Conservation (phyloP, 371 early-diverging fungal species). For the Nosema muscidifuracis region DNA sequence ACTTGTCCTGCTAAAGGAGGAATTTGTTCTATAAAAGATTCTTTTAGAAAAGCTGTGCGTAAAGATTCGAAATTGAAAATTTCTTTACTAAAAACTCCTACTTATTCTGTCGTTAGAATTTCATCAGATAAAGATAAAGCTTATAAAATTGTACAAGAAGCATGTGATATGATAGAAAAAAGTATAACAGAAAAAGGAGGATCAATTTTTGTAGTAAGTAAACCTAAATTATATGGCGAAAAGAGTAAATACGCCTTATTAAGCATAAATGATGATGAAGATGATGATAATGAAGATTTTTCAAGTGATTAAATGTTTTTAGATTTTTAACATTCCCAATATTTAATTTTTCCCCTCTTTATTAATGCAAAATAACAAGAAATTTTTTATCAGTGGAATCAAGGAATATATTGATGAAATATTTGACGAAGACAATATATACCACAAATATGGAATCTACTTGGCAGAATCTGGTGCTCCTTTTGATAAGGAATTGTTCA, state of each 20-base stretch:
- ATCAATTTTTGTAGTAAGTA: conserved; percentile 15
- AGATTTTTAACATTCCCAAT: neutral
- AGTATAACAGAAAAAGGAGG: conserved; percentile 39
- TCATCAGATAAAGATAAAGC: conserved; percentile 53
- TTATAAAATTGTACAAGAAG: conserved; percentile 33
- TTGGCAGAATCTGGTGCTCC: neutral
- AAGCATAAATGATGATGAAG: conserved; percentile 20
- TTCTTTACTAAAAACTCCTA: conserved; percentile 54
- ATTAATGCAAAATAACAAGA: neutral
- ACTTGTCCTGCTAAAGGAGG: conserved; percentile 90
- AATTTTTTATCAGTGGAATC: neutral
- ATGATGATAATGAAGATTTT: conserved; percentile 5
- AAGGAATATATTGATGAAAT: conserved; percentile 6
- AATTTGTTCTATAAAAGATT: conserved; percentile 84
- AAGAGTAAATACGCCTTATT: conserved; percentile 41
- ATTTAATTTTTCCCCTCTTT: neutral
- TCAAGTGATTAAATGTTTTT: conserved; percentile 1
- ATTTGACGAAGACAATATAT: neutral
- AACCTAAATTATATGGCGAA: conserved; percentile 47
- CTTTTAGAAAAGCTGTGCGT: conserved; percentile 78
- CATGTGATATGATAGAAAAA: conserved; percentile 24
- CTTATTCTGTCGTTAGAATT: conserved; percentile 55
- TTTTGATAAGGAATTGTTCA: neutral
- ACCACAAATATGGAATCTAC: neutral
- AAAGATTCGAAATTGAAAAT: conserved; percentile 65